A percentile compares a stretch with the other conserved stretches of the same genome.
Evolutionary conservation across 2,329 filamentous ascomycete genomes (phyloP).

Genomic region (Clonostachys solani): DNA sequence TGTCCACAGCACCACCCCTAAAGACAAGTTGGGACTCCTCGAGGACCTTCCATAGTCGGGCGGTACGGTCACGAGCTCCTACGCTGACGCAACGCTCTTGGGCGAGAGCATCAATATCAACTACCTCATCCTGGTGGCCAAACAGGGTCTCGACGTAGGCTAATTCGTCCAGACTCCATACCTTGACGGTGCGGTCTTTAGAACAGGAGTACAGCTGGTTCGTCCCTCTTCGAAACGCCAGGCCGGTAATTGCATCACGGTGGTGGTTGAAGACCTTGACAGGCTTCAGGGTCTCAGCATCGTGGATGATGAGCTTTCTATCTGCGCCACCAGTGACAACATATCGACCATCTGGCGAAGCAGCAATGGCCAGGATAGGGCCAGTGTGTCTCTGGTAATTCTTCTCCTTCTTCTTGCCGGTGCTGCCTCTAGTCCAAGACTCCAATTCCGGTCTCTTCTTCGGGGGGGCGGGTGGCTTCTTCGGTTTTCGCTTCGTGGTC

Average conservation of each 20-base stretch:
- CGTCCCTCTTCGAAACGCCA: constrained; percentile 81
- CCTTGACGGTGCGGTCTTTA: constrained; percentile 89
- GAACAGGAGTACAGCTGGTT: constrained; percentile 92
- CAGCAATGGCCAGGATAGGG: constrained; percentile 77
- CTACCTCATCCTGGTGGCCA: constrained; percentile 88
- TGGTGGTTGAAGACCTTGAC: constrained; percentile 87
- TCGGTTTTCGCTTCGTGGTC: constrained; percentile 52
- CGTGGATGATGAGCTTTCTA: constrained; percentile 81
- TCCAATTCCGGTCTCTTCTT: constrained; percentile 60
- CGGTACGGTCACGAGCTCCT: constrained; percentile 85
- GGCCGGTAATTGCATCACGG: constrained; percentile 77
- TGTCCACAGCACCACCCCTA: constrained; percentile 69
- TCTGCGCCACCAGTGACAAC: constrained; percentile 88
- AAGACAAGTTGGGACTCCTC: constrained; percentile 97
- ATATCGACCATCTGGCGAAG: constrained; percentile 84
- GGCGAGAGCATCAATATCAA: constrained; percentile 77
- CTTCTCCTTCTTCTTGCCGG: constrained; percentile 55
- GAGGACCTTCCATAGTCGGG: constrained; percentile 90
- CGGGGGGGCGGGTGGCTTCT: constrained; percentile 53
- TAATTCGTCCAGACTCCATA: constrained; percentile 88
- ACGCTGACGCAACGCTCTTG: constrained; percentile 89
- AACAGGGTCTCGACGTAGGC: constrained; percentile 96
- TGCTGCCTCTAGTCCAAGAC: constrained; percentile 58
- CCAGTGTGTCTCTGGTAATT: constrained; percentile 74
- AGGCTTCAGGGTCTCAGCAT: constrained; percentile 73